Evolutionary conservation across 345 rosid genomes (phyloP).

Genomic region (Barbarea vulgaris): DNA sequence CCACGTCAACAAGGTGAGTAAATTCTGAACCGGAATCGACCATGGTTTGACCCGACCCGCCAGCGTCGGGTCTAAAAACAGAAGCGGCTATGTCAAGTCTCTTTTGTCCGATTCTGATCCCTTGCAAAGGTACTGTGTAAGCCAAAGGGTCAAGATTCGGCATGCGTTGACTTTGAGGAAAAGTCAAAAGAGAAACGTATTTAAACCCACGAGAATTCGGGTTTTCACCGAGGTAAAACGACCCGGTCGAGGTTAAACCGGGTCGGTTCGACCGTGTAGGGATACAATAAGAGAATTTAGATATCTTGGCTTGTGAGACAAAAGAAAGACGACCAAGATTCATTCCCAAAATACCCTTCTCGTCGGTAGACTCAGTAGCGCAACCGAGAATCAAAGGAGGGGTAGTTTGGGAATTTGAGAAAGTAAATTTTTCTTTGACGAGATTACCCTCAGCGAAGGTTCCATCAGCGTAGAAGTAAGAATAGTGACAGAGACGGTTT

Average conservation of each 20-base stretch:
- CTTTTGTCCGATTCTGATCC: conserved; percentile 59
- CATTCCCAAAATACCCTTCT: conserved; percentile 85
- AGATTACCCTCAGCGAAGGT: conserved; percentile 86
- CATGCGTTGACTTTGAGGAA: conserved; percentile 51
- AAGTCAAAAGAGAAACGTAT: conserved; percentile 55
- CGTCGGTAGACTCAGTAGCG: conserved; percentile 55
- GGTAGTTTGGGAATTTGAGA: conserved; percentile 53
- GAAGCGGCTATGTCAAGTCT: conserved; percentile 50
- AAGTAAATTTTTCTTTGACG: conserved; percentile 64
- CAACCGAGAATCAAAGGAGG: conserved; percentile 79
- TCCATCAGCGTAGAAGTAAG: conserved; percentile 89
- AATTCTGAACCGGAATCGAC: conserved; percentile 87
- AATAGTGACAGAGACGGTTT: conserved; percentile 75
- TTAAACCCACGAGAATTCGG: conserved; percentile 58
- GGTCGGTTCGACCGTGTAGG: conserved; percentile 45
- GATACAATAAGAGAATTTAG: conserved; percentile 83
- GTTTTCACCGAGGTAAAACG: conserved; percentile 71
- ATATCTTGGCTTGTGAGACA: conserved; percentile 63
- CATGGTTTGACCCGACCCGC: conserved; percentile 89
- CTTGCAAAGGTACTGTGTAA: conserved; percentile 69
- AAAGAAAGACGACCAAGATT: conserved; percentile 79
- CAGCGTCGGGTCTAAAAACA: conserved; percentile 59
- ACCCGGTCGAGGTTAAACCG: conserved; percentile 55
- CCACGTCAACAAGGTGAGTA: conserved; percentile 74
- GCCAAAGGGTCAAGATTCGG: conserved; percentile 85